Conservation (phyloP, 805 yeast species). For the Starmera dryadoides region DNA sequence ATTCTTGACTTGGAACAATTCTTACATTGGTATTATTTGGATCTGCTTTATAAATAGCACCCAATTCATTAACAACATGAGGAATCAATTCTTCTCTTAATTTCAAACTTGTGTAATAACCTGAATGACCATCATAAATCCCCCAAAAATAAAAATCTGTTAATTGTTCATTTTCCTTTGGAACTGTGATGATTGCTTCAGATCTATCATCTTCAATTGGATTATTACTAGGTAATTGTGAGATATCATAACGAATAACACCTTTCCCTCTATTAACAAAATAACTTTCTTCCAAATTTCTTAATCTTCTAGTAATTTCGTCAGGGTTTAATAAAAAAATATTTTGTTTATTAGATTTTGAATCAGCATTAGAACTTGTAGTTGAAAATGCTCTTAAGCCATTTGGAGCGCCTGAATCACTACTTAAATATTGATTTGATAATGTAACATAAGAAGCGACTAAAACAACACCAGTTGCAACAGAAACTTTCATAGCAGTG, state of each 20-base stretch:
- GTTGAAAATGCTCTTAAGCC: conserved; percentile 16
- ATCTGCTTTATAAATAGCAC: conserved; percentile 52
- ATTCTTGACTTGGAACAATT: conserved; percentile 57
- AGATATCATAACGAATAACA: conserved; percentile 77
- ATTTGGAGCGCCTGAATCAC: conserved; percentile 17
- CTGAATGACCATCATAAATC: conserved; percentile 94
- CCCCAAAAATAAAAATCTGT: conserved; percentile 95
- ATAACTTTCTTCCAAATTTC: conserved; percentile 75
- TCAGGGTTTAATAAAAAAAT: conserved; percentile 54
- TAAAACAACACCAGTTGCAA: conserved; percentile 21
- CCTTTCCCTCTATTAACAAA: conserved; percentile 81
- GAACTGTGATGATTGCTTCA: conserved; percentile 72
- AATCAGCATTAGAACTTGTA: conserved; percentile 9
- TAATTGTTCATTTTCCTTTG: conserved; percentile 38
- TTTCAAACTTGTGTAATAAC: conserved; percentile 88
- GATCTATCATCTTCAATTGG: conserved; percentile 94
- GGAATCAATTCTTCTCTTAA: conserved; percentile 73
- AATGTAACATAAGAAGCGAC: conserved; percentile 21
- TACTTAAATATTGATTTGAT: conserved; percentile 13
- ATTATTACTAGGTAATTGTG: conserved; percentile 84
- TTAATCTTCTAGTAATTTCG: conserved; percentile 62
- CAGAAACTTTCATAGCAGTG: conserved; percentile 16
- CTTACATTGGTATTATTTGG: conserved; percentile 39
- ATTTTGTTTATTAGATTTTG: conserved; percentile 37
- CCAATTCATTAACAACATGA: conserved; percentile 70